phyloP scores from a whole-genome alignment of 257 asterid genomes.

The Capsicum baccatum region DNA sequence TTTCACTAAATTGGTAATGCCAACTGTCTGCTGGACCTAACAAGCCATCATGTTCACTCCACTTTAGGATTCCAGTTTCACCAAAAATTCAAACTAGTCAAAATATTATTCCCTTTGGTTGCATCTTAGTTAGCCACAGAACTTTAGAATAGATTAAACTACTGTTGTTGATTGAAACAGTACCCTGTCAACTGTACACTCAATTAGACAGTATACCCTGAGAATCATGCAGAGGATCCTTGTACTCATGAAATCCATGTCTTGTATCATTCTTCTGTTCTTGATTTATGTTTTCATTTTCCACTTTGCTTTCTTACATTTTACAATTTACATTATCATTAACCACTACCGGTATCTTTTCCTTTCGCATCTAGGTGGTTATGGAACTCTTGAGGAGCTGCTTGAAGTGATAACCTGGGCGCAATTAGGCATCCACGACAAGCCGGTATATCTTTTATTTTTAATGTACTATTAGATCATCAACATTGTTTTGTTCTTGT shows the following conservation, averaged over 20 bases:
- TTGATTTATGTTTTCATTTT: not conserved
- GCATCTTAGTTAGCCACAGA: not conserved
- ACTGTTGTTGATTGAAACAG: not conserved
- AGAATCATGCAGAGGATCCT: not conserved
- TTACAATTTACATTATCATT: not conserved
- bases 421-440: slow-evolving; percentile 95
- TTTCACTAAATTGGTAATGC: slow-evolving; percentile 21
- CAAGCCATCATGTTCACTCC: slow-evolving; percentile 22
- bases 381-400: slow-evolving; percentile 96
- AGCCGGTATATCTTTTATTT: slow-evolving; percentile 63
- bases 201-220: not conserved
- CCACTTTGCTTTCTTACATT: not conserved
- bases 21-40: slow-evolving; percentile 28
- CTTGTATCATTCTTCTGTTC: not conserved
- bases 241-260: not conserved
- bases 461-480: not conserved
- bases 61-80: not conserved
- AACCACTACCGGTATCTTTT: not conserved
- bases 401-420: slow-evolving; percentile 99
- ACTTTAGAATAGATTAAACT: not conserved
- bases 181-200: not conserved
- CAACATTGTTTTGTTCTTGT: not conserved
- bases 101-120: slow-evolving; percentile 7
- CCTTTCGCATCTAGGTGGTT: slow-evolving; percentile 67
- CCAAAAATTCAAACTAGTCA: slow-evolving; percentile 26